Percentiles rank a stretch among this genome's conserved stretches.
Conservation (phyloP, 257 asterid genomes). For the Ehretia macrophylla region DNA sequence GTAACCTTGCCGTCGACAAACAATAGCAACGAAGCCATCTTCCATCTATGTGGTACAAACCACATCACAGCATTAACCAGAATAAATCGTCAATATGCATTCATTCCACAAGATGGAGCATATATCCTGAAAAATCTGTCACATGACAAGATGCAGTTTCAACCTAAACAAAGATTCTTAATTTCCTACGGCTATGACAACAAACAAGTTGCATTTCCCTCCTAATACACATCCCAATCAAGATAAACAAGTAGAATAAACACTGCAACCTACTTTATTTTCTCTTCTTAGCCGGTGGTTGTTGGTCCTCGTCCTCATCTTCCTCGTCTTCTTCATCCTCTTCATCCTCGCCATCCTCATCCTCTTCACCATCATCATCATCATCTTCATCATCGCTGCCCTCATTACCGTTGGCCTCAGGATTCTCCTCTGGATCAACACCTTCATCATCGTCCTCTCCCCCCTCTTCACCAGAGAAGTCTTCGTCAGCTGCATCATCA, state of each 20-base stretch:
- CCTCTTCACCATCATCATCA: constrained; percentile 30
- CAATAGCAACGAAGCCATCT: too few relatives aligned
- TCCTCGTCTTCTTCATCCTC: constrained; percentile 42
- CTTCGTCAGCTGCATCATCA: constrained; percentile 80
- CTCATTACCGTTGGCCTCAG: constrained; percentile 56
- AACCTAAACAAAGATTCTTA: constrained; percentile 30
- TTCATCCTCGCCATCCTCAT: constrained; percentile 32
- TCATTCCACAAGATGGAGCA: constrained; percentile 29
- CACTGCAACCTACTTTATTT: constrained; percentile 47
- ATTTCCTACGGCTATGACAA: constrained; percentile 43
- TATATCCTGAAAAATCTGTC: constrained; percentile 26
- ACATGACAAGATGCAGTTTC: constrained; percentile 27
- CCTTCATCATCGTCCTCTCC: constrained; percentile 68
- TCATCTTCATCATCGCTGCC: constrained; percentile 53
- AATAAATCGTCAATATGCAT: constrained; percentile 24
- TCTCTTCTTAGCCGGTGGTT: constrained; percentile 89
- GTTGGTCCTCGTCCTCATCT: constrained; percentile 69
- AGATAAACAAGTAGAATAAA: constrained; percentile 25
- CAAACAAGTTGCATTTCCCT: constrained; percentile 33
- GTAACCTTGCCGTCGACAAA: too few relatives aligned
- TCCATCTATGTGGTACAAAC: too few relatives aligned
- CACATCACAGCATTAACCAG: too few relatives aligned
- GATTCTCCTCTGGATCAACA: constrained; percentile 53
- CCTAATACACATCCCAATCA: constrained; percentile 60
- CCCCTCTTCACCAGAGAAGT: constrained; percentile 77